phyloP scores from a whole-genome alignment of 225 moss, liverwort and hornwort species.

The Pseudisothecium myosuroides region DNA sequence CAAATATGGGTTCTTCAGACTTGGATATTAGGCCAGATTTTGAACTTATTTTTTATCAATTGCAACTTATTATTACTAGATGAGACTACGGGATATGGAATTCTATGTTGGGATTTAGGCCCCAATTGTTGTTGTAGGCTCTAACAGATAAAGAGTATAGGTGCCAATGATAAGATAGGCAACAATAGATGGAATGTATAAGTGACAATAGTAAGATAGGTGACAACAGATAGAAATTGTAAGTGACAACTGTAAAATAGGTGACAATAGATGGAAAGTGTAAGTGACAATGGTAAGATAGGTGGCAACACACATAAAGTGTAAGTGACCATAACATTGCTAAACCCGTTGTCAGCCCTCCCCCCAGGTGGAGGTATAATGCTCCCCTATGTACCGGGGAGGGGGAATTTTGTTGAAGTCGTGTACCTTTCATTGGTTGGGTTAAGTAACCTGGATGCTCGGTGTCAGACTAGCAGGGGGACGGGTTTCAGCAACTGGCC shows the following conservation, averaged over 20 bases:
- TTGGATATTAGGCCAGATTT: not conserved
- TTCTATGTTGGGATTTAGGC: fast-evolving
- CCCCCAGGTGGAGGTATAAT: too few relatives aligned
- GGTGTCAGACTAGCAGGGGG: too few relatives aligned
- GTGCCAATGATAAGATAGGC: too few relatives aligned
- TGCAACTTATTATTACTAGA: not conserved
- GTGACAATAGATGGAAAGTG: fast-evolving
- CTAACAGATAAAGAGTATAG: fast-evolving
- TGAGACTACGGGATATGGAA: fast-evolving
- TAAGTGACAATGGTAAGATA: fast-evolving
- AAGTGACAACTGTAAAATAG: not conserved
- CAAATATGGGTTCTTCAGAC: not conserved
- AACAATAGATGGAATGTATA: not conserved
- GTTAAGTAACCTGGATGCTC: too few relatives aligned
- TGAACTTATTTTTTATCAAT: not conserved
- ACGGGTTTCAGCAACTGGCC: too few relatives aligned
- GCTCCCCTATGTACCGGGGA: too few relatives aligned
- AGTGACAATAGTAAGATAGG: fast-evolving
- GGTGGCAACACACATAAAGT: fast-evolving
- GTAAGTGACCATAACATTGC: too few relatives aligned
- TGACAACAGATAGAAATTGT: fast-evolving
- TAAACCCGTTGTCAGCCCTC: too few relatives aligned
- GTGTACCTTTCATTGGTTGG: too few relatives aligned
- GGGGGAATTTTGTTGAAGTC: too few relatives aligned
- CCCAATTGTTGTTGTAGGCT: not conserved